Evolutionary conservation across 169 alveolate genomes (phyloP).

Genomic region (Cyclospora cayetanensis): DNA sequence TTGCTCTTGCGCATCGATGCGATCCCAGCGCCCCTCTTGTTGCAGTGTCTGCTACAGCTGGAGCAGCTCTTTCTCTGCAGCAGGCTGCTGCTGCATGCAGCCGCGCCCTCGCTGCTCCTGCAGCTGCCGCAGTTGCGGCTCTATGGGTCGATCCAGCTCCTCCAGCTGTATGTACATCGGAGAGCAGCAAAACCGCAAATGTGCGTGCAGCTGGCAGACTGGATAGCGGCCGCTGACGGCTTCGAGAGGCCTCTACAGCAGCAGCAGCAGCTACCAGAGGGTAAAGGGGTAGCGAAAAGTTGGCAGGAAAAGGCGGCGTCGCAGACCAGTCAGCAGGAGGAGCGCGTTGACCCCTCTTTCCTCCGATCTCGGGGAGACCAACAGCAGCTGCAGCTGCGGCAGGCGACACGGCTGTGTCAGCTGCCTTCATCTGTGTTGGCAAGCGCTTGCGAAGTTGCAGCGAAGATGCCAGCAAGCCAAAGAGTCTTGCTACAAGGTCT

Average conservation of each 20-base stretch:
- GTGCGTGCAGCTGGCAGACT: neutral
- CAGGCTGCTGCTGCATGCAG: slow-evolving; percentile 67
- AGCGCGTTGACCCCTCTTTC: neutral
- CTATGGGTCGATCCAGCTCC: slow-evolving; percentile 26
- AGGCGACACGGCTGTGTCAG: neutral
- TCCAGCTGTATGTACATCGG: slow-evolving; percentile 45
- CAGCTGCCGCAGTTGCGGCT: slow-evolving; percentile 52
- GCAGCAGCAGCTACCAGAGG: neutral
- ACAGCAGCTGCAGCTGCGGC: neutral
- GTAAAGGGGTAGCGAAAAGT: too few relatives aligned
- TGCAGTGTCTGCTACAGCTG: neutral
- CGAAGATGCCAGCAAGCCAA: slow-evolving; percentile 8
- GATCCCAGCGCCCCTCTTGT: slow-evolving; percentile 40
- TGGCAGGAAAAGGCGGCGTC: neutral
- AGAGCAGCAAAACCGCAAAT: neutral
- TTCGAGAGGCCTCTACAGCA: neutral
- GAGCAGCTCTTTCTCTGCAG: slow-evolving; percentile 48
- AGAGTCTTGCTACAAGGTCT: neutral
- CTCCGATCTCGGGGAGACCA: neutral
- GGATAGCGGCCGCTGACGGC: neutral
- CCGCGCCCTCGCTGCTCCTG: slow-evolving; percentile 64
- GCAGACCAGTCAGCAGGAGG: neutral
- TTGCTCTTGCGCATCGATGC: slow-evolving; percentile 38
- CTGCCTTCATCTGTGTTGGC: neutral
- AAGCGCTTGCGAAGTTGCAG: neutral